phyloP scores from a whole-genome alignment of 2,329 filamentous ascomycete genomes.

The Lasiodiplodia hormozganensis region DNA sequence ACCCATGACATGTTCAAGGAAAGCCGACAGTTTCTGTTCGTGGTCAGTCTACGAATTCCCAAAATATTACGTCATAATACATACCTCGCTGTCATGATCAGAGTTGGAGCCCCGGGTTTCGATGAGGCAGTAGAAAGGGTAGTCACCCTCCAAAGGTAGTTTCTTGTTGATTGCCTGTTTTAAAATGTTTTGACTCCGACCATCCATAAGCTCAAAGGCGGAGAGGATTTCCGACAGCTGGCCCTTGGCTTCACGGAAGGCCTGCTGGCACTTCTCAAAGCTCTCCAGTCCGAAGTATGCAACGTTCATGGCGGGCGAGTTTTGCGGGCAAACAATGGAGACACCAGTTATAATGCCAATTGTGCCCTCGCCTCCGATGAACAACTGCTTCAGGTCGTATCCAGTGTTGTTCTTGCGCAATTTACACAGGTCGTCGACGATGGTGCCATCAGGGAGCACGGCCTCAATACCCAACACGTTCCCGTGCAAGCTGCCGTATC shows the following conservation, averaged over 20 bases:
- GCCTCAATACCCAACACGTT: constrained; percentile 92
- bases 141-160: constrained; percentile 78
- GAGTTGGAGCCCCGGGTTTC: constrained; percentile 95
- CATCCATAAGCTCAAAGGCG: constrained; percentile 97
- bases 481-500: constrained; percentile 94
- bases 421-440: constrained; percentile 86
- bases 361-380: constrained; percentile 94
- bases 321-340: constrained; percentile 86
- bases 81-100: constrained; percentile 80
- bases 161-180: constrained; percentile 76
- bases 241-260: constrained; percentile 86
- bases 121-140: constrained; percentile 95
- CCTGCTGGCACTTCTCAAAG: constrained; percentile 85
- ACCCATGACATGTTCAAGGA: constrained; percentile 90
- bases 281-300: constrained; percentile 92
- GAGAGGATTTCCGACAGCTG: constrained; percentile 95
- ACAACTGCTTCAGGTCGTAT: constrained; percentile 95
- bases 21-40: constrained; percentile 79
- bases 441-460: constrained; percentile 89
- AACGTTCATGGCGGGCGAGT: constrained; percentile 88
- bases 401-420: constrained; percentile 98
- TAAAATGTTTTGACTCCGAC: constrained; percentile 78
- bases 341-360: constrained; percentile 92
- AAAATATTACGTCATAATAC: neutral
- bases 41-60: constrained; percentile 30